phyloP scores from a whole-genome alignment of 2,329 filamentous ascomycete species.

The Geoglossum cookeanum region DNA sequence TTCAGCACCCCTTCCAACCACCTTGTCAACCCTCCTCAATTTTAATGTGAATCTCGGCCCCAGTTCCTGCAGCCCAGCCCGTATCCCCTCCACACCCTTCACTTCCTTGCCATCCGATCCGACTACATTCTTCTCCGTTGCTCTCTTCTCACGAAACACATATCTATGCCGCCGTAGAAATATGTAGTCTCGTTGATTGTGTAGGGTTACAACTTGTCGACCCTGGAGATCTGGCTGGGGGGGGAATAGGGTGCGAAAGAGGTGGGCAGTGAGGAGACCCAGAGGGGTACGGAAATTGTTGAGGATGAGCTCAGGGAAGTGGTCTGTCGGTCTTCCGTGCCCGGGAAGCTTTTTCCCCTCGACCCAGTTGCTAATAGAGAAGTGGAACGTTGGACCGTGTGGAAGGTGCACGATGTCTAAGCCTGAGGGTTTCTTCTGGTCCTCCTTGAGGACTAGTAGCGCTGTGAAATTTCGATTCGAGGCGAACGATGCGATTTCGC shows the following conservation, averaged over 20 bases:
- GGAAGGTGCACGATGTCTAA: constrained; percentile 74
- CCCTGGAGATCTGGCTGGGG: constrained; percentile 66
- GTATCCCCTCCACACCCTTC: constrained; percentile 67
- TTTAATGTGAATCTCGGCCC: constrained; percentile 75
- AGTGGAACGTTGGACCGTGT: constrained; percentile 77
- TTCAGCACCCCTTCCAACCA: neutral
- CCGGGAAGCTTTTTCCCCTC: constrained; percentile 75
- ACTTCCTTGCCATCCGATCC: constrained; percentile 67
- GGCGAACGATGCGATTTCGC: constrained; percentile 78
- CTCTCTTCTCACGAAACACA: constrained; percentile 73
- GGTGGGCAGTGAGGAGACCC: constrained; percentile 66
- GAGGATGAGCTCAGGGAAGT: constrained; percentile 74
- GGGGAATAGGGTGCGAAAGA: constrained; percentile 68
- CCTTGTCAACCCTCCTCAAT: constrained; percentile 24
- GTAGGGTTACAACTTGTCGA: constrained; percentile 74
- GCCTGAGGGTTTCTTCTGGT: constrained; percentile 66
- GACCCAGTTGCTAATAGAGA: constrained; percentile 76
- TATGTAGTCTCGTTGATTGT: constrained; percentile 93
- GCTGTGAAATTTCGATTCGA: constrained; percentile 66
- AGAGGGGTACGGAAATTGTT: constrained; percentile 93
- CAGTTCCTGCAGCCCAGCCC: constrained; percentile 76
- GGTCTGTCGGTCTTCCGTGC: constrained; percentile 75
- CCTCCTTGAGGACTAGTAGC: constrained; percentile 71
- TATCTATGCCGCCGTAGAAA: constrained; percentile 85
- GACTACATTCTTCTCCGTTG: constrained; percentile 71